Evolutionary conservation across 2,329 filamentous ascomycete genomes (phyloP).

Genomic region (Colletotrichum falcatum): DNA sequence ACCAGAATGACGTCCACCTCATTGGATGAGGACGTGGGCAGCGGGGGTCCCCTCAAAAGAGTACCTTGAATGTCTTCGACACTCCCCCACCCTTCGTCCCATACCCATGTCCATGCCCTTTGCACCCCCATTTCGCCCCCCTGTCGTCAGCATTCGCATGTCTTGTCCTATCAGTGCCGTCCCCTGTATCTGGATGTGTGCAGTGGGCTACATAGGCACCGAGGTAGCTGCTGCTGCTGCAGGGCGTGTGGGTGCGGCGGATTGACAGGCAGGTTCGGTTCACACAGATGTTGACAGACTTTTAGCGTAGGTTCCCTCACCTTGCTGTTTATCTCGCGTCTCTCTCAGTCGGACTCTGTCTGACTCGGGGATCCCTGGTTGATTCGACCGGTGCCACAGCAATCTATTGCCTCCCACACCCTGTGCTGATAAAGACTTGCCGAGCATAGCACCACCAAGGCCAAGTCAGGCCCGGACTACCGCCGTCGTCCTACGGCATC

Average conservation of each 20-base stretch:
- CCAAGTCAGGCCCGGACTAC: conserved; percentile 5
- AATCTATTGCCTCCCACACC: conserved; percentile 36
- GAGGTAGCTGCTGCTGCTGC: not conserved
- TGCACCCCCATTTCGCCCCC: conserved; percentile 21
- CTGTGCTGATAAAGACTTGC: conserved; percentile 29
- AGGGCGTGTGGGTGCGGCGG: conserved; percentile 11
- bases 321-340: conserved; percentile 33
- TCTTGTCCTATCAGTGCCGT: conserved; percentile 22
- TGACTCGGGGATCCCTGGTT: conserved; percentile 39
- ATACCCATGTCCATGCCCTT: conserved; percentile 27
- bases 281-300: not conserved
- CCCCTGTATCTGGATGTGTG: conserved; percentile 12
- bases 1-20: conserved; percentile 38
- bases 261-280: conserved; percentile 1
- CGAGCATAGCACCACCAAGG: conserved; percentile 7
- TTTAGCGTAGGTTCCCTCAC: conserved; percentile 35
- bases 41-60: conserved; percentile 23
- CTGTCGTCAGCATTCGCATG: conserved; percentile 7
- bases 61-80: conserved; percentile 14
- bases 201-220: not conserved
- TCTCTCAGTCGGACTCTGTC: conserved; percentile 3
- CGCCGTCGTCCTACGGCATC: conserved; percentile 20
- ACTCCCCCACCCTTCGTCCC: not conserved
- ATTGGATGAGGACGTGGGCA: conserved; percentile 27
- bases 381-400: conserved; percentile 38